These are phyloP conservation scores for Cylindrotheca closterium DNA, from an alignment of 108 stramenopile species.

Conservation along the genomic window DNA sequence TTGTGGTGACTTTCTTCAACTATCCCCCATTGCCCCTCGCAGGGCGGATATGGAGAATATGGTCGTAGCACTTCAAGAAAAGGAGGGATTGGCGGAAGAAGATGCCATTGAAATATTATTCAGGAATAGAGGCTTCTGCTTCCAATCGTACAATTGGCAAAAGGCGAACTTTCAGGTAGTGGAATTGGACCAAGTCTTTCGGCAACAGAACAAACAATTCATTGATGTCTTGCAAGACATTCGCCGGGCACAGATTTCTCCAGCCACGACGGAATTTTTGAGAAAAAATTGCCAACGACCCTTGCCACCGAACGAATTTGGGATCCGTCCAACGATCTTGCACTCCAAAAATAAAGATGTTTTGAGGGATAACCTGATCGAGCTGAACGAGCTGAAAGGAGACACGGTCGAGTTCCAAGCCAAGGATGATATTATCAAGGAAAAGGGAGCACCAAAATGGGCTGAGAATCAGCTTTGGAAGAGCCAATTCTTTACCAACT, in stretches of 20 bases:
- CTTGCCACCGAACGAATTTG: conserved; percentile 32
- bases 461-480: conserved; percentile 31
- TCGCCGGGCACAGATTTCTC: conserved; percentile 46
- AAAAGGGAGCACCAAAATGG: conserved; percentile 31
- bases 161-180: conserved; percentile 27
- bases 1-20: conserved; percentile 93
- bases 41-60: conserved; percentile 24
- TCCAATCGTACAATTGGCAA: conserved; percentile 43
- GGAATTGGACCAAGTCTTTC: conserved; percentile 69
- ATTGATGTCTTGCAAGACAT: conserved; percentile 75
- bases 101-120: conserved; percentile 20
- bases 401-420: conserved; percentile 42
- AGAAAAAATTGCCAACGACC: conserved; percentile 23
- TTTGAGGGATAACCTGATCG: conserved; percentile 56
- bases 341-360: conserved; percentile 78
- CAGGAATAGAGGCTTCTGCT: conserved; percentile 42
- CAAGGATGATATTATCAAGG: conserved; percentile 43
- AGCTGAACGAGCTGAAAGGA: conserved; percentile 53
- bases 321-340: conserved; percentile 55
- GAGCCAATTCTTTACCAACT: conserved; percentile 31
- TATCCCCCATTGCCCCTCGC: conserved; percentile 31
- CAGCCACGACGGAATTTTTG: conserved; percentile 7
- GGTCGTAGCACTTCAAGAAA: conserved; percentile 16
- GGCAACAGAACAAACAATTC: conserved; percentile 73
- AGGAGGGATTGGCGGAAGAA: conserved; percentile 8